Evolutionary conservation across 2,329 filamentous ascomycete genomes (phyloP).

Genomic region (Didymella keratinophila): DNA sequence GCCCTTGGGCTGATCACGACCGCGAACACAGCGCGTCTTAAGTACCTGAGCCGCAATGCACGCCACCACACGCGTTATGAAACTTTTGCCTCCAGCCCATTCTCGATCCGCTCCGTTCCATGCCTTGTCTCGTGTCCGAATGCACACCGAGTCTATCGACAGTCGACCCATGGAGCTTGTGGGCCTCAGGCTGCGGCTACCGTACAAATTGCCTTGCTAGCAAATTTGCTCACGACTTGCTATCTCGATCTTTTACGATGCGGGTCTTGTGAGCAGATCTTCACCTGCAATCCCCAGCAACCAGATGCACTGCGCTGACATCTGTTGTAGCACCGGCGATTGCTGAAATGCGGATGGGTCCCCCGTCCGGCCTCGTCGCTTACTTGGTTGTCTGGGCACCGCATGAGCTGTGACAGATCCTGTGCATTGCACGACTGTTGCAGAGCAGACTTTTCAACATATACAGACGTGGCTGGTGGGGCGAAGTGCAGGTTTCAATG

Average conservation of each 20-base stretch:
- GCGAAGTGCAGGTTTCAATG: constrained; percentile 40
- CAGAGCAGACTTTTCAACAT: constrained; percentile 43
- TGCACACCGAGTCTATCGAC: constrained; percentile 29
- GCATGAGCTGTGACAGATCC: constrained; percentile 31
- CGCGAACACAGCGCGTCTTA: constrained; percentile 44
- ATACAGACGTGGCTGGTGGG: constrained; percentile 33
- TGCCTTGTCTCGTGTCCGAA: constrained; percentile 29
- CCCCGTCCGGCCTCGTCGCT: constrained; percentile 19
- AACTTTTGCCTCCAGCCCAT: constrained; percentile 34
- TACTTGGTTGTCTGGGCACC: constrained; percentile 20
- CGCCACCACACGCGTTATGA: constrained; percentile 41
- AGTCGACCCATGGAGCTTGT: constrained; percentile 27
- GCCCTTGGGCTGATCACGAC: constrained; percentile 39
- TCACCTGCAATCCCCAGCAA: constrained; percentile 16
- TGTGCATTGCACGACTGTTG: constrained; percentile 35
- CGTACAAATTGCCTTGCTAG: constrained; percentile 21
- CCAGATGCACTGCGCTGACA: constrained; percentile 16
- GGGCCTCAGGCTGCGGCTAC: constrained; percentile 20
- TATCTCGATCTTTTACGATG: constrained; percentile 26
- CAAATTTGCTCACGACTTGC: constrained; percentile 38
- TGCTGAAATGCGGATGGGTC: constrained; percentile 22
- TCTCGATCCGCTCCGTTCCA: constrained; percentile 39
- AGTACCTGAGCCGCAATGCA: constrained; percentile 39
- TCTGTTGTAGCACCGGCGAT: constrained; percentile 13
- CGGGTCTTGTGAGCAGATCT: constrained; percentile 23